These are phyloP conservation scores for Candida morakotiae DNA, from an alignment of 805 yeast species.

Conservation along the genomic window DNA sequence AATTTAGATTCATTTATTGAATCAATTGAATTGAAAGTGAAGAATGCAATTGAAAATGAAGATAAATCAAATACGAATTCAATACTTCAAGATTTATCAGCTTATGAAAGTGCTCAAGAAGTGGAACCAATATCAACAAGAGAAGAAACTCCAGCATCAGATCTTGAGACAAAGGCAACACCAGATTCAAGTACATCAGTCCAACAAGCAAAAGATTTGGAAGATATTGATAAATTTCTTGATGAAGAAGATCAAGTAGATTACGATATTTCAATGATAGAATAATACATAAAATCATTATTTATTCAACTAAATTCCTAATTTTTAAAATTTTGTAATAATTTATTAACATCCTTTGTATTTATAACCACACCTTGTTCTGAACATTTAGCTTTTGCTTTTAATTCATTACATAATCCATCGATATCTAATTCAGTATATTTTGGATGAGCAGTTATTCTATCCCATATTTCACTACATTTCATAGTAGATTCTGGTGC, in stretches of 20 bases:
- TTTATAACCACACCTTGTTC: slow-evolving; percentile 88
- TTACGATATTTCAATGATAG: slow-evolving; percentile 28
- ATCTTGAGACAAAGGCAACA: background rate
- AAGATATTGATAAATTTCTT: slow-evolving; percentile 28
- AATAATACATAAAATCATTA: background rate
- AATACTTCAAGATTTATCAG: background rate
- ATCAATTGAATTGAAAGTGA: slow-evolving; percentile 19
- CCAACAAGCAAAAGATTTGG: slow-evolving; percentile 2
- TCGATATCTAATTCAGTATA: slow-evolving; percentile 93
- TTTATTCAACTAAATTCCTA: background rate
- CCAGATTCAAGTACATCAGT: background rate
- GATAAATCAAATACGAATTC: slow-evolving; percentile 7
- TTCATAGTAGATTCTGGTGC: slow-evolving; percentile 56
- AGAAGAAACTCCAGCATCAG: background rate
- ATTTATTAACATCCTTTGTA: slow-evolving; percentile 68
- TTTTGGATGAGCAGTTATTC: slow-evolving; percentile 89
- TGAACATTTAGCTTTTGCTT: slow-evolving; percentile 91
- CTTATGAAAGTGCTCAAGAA: background rate
- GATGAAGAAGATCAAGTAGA: slow-evolving; percentile 37
- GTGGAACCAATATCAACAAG: background rate
- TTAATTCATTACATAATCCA: slow-evolving; percentile 84
- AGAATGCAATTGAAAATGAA: slow-evolving; percentile 20
- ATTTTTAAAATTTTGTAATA: slow-evolving; percentile 29
- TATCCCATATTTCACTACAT: slow-evolving; percentile 95
- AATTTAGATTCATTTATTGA: slow-evolving; percentile 28